Conservation (phyloP, 2,329 filamentous ascomycete species). For the Cladosporium sp. region DNA sequence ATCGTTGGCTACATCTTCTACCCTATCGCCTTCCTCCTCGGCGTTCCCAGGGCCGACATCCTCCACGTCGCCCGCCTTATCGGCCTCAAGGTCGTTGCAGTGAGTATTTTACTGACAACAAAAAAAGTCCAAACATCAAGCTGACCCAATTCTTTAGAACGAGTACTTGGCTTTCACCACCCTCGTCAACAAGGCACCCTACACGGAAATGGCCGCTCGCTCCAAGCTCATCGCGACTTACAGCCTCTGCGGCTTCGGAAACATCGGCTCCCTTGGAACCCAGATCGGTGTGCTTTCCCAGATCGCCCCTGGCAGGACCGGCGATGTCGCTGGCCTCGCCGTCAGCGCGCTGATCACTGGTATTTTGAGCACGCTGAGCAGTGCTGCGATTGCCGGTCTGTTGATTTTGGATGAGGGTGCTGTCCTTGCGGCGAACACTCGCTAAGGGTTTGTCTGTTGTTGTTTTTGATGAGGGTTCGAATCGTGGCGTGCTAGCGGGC, state of each 20-base stretch:
- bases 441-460: not conserved
- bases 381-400: constrained; percentile 75
- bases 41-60: constrained; percentile 66
- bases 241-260: constrained; percentile 73
- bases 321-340: constrained; percentile 74
- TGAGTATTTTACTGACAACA: constrained; percentile 38
- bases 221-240: constrained; percentile 83
- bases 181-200: constrained; percentile 55
- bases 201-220: constrained; percentile 63
- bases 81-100: constrained; percentile 77
- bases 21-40: constrained; percentile 77
- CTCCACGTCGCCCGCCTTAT: constrained; percentile 76
- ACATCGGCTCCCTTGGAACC: constrained; percentile 83
- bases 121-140: not conserved
- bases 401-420: constrained; percentile 59
- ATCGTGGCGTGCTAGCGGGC: not conserved
- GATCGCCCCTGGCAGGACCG: constrained; percentile 70
- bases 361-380: constrained; percentile 75
- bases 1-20: constrained; percentile 78
- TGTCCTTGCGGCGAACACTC: constrained; percentile 22
- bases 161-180: constrained; percentile 72
- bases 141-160: constrained; percentile 51
- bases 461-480: not conserved
- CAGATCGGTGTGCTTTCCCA: constrained; percentile 87
- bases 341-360: constrained; percentile 76